Conservation (phyloP, 306 rosid genomes). For the Canavalia ensiformis region DNA sequence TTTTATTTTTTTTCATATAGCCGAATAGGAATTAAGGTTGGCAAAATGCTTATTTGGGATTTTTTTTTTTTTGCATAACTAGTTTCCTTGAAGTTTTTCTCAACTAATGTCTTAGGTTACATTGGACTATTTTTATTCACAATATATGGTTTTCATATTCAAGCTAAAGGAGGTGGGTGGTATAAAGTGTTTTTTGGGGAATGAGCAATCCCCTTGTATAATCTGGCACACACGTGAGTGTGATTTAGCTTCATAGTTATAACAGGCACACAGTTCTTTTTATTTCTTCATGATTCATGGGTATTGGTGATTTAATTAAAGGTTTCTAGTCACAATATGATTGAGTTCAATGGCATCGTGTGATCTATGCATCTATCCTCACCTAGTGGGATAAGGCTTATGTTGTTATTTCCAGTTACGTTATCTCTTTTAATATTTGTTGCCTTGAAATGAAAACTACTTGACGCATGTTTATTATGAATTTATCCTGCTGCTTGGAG, state of each 20-base stretch:
- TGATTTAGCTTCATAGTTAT: constrained; percentile 8
- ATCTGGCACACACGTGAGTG: background rate
- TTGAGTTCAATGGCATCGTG: too few relatives aligned
- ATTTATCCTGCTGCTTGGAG: constrained; percentile 23
- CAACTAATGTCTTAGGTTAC: background rate
- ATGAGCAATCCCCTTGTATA: background rate
- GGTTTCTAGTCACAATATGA: background rate
- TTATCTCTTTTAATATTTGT: background rate
- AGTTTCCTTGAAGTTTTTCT: background rate
- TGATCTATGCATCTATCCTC: too few relatives aligned
- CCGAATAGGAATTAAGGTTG: background rate
- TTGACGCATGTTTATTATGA: background rate
- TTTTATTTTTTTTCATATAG: too few relatives aligned
- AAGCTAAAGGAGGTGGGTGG: background rate
- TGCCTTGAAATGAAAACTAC: background rate
- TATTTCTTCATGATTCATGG: background rate
- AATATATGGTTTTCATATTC: background rate
- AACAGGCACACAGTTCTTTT: background rate
- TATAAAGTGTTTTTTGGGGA: background rate
- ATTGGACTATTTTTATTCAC: background rate
- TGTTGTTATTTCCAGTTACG: too few relatives aligned
- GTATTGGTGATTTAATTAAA: background rate
- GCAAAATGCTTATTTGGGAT: background rate
- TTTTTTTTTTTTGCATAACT: background rate
- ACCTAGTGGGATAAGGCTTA: too few relatives aligned